Percentiles rank a stretch among this genome's conserved stretches.
phyloP scores from a whole-genome alignment of 2,329 filamentous ascomycete species.

The Penicillium sp. region DNA sequence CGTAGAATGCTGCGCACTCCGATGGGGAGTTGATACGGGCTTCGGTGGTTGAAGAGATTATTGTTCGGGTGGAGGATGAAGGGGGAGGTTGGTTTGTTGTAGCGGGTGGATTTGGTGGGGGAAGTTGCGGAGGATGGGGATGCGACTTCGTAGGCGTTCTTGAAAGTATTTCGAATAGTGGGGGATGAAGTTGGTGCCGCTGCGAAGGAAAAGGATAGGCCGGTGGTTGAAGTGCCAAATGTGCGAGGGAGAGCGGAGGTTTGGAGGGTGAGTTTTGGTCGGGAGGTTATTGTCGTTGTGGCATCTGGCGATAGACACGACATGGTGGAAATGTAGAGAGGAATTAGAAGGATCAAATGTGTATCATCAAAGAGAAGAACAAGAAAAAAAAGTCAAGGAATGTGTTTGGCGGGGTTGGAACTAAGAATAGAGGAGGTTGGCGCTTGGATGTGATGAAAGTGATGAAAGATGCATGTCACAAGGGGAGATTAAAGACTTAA shows the following conservation, averaged over 20 bases:
- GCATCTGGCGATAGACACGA: constrained; percentile 23
- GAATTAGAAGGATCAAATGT: constrained; percentile 10
- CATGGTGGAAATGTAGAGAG: constrained; percentile 15
- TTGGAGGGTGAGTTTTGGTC: constrained; percentile 63
- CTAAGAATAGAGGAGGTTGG: constrained; percentile 25
- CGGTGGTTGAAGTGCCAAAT: constrained; percentile 55
- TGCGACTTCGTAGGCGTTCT: constrained; percentile 57
- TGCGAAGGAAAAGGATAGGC: constrained; percentile 54
- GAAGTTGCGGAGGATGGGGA: constrained; percentile 42
- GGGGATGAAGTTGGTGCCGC: constrained; percentile 54
- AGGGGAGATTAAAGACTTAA: neutral
- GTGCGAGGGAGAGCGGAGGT: constrained; percentile 52
- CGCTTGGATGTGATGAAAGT: constrained; percentile 19
- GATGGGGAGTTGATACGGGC: constrained; percentile 45
- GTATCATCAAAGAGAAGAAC: constrained; percentile 11
- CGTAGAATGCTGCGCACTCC: constrained; percentile 50
- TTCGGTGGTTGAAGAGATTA: constrained; percentile 20
- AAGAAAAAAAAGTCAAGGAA: neutral
- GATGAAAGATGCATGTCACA: constrained; percentile 7
- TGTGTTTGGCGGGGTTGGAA: constrained; percentile 14
- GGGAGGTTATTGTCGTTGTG: constrained; percentile 30
- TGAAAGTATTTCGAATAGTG: constrained; percentile 62
- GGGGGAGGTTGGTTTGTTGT: constrained; percentile 34
- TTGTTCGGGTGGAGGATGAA: constrained; percentile 22
- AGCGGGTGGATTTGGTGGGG: constrained; percentile 30